phyloP scores from a whole-genome alignment of 331 rosid genomes.

The Stylosanthes scabra region DNA sequence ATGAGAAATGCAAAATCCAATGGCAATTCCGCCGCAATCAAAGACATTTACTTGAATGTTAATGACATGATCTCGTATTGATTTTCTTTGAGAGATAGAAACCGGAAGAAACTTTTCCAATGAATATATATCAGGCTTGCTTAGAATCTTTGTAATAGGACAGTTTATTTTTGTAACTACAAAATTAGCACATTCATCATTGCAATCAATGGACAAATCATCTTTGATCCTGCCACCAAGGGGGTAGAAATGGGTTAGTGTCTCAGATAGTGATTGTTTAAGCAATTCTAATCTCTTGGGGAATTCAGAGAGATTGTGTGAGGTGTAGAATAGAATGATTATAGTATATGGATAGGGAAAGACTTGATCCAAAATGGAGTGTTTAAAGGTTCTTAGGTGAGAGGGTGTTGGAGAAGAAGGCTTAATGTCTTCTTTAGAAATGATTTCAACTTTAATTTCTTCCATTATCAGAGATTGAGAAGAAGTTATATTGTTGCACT shows the following conservation, averaged over 20 bases:
- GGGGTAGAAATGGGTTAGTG: constrained; percentile 53
- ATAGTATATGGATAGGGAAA: constrained; percentile 61
- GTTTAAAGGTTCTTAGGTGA: constrained; percentile 51
- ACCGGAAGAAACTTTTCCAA: background rate
- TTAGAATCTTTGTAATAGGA: constrained; percentile 43
- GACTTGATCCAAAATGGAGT: constrained; percentile 66
- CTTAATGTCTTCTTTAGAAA: constrained; percentile 53
- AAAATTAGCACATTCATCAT: constrained; percentile 54
- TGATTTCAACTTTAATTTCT: constrained; percentile 44
- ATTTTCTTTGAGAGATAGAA: background rate
- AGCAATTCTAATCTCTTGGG: constrained; percentile 36
- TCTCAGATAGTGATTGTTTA: constrained; percentile 55
- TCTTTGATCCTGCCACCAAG: constrained; percentile 56
- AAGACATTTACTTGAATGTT: constrained; percentile 60
- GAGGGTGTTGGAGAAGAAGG: constrained; percentile 60
- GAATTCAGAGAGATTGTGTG: background rate
- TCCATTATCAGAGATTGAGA: too few relatives aligned
- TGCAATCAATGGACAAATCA: constrained; percentile 51
- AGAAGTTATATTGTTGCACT: too few relatives aligned
- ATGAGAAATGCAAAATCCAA: constrained; percentile 61
- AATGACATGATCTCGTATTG: constrained; percentile 37
- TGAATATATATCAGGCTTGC: background rate
- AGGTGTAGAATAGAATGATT: constrained; percentile 49
- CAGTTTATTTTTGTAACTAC: constrained; percentile 44
- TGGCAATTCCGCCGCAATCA: constrained; percentile 64